phyloP scores from a whole-genome alignment of 1,284 basidiomycete species.

The Pholiota adiposa region DNA sequence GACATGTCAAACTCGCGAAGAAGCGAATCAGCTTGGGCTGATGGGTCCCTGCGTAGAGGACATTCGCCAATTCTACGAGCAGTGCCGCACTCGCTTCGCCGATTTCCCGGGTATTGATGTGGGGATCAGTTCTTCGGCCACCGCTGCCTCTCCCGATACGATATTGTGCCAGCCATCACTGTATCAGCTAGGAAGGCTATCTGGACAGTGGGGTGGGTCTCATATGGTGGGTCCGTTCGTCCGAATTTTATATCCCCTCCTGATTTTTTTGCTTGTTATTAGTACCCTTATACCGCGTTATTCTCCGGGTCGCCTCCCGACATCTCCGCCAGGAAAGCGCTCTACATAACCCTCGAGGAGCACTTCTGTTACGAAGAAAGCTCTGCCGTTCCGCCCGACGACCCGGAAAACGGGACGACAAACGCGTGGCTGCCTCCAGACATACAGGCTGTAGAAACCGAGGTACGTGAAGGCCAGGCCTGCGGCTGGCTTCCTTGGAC shows the following conservation, averaged over 20 bases:
- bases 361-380: conserved; percentile 39
- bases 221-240: conserved; percentile 38
- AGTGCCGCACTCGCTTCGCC: conserved; percentile 43
- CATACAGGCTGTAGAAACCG: conserved; percentile 36
- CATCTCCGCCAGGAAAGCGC: conserved; percentile 40
- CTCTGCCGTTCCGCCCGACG: conserved; percentile 28
- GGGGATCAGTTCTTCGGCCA: conserved; percentile 18
- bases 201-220: conserved; percentile 52
- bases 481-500: background rate
- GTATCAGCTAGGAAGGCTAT: conserved; percentile 46
- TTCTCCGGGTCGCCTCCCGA: background rate
- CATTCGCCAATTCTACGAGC: conserved; percentile 42
- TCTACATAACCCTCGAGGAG: conserved; percentile 51
- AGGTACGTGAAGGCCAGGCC: conserved; percentile 36
- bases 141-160: conserved; percentile 14
- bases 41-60: conserved; percentile 49
- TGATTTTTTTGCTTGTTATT: conserved; percentile 25
- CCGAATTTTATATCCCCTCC: conserved; percentile 34
- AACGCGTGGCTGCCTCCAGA: conserved; percentile 52
- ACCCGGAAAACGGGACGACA: conserved; percentile 29
- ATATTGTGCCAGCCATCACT: conserved; percentile 26
- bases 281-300: background rate
- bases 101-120: conserved; percentile 28
- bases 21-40: conserved; percentile 23
- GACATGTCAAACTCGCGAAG: conserved; percentile 28